phyloP scores from a whole-genome alignment of 2,329 filamentous ascomycete species.

The Remersonia thermophila region DNA sequence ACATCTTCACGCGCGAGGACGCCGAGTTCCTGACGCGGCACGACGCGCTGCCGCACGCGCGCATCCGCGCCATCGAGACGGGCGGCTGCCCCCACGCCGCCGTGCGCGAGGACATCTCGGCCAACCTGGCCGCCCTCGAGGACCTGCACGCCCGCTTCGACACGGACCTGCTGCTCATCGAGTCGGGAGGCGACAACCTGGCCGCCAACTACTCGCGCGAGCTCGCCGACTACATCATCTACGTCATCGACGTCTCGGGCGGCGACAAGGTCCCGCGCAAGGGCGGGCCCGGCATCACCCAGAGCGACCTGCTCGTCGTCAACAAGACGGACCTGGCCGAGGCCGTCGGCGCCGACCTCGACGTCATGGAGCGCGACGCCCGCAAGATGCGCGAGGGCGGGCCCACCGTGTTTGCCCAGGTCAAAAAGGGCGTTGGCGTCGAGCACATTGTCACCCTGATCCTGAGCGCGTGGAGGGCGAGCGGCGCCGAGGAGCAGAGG shows the following conservation, averaged over 20 bases:
- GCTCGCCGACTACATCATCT: constrained; percentile 94
- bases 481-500: constrained; percentile 58
- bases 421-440: constrained; percentile 82
- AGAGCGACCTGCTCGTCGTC: constrained; percentile 83
- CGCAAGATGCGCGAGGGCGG: constrained; percentile 92
- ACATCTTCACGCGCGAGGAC: constrained; percentile 97
- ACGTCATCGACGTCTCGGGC: constrained; percentile 93
- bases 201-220: constrained; percentile 94
- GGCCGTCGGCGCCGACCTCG: constrained; percentile 77
- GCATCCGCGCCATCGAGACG: constrained; percentile 93
- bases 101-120: constrained; percentile 89
- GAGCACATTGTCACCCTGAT: constrained; percentile 82
- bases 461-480: constrained; percentile 82
- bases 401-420: constrained; percentile 89
- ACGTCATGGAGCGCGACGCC: constrained; percentile 89
- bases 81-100: constrained; percentile 95
- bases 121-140: constrained; percentile 86
- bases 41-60: constrained; percentile 65
- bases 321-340: constrained; percentile 96
- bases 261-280: constrained; percentile 96
- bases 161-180: constrained; percentile 81
- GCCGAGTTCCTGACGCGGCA: constrained; percentile 90
- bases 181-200: constrained; percentile 90
- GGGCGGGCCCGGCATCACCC: constrained; percentile 92
- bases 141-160: constrained; percentile 70